Base-by-base conservation (phyloP, 2,329 filamentous ascomycete genomes). In the Aspergillus fructus region DNA sequence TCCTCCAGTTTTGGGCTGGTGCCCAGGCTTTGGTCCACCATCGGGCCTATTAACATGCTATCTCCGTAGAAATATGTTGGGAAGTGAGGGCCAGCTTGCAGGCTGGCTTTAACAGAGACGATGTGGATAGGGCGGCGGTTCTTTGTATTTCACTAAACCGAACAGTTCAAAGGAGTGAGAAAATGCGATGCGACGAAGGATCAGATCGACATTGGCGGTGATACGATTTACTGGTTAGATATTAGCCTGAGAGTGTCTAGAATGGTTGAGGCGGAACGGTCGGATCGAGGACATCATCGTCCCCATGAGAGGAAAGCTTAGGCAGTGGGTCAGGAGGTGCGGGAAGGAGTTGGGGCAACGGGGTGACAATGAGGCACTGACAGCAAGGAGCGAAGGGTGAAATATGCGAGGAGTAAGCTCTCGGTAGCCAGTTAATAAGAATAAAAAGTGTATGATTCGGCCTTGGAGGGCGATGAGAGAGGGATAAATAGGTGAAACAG, bases 1-100 rank as follows among this genome's bases (percentile, higher is more conserved):
- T 76, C 72, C 53, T 72, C 68, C 56, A 70, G 64, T 61, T 73
- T 67, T 55, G 72, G 67, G 64, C 66, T 75, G 61, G 66, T 66
- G 59, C 68, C 64, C 59, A 63, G 59, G 59, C 70, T 67, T 61
- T 76, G 72, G 58, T 66, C 67, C 56, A 72, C 70, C 73, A 77
- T 76, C 61, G 68, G 67, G 65, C 69, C 72, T 59, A 70, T 58
- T 59, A 74, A 64, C 72, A 75, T 74, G 52, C 62, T 69, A 61
- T 46, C 53, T 52, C 45, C 27, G n/a, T 27, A 15, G 33, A 21
- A 47, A 21, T 37, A 52, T 47, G 19, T 48, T 46, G 27, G 27
- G 27, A 23, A 46, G 57, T 39, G 43, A 9, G 15, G 12, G 30
- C 30, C 45, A 56, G 49, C 30, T 41, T n/a, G 41, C 21, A 34